Evolutionary conservation across 2,329 filamentous ascomycete species (phyloP).

Genomic region (Paradendryphiella salina): DNA sequence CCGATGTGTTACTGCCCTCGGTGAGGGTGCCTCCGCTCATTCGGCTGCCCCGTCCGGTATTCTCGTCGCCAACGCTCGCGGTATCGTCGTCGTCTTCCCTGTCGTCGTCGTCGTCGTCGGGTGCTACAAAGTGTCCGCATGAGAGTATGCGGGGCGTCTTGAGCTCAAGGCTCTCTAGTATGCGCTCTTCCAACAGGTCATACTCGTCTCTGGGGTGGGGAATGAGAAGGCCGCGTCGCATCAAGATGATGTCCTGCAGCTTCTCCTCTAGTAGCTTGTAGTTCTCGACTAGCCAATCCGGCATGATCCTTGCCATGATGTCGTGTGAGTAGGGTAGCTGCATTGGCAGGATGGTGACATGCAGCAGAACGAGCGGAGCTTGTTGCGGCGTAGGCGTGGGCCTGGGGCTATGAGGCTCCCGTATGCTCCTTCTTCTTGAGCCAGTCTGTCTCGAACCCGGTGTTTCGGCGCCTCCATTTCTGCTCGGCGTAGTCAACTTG

Average conservation of each 20-base stretch:
- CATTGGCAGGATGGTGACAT: conserved; percentile 74
- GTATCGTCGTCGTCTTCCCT: conserved; percentile 44
- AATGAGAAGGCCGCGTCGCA: conserved; percentile 73
- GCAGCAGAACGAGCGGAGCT: conserved; percentile 74
- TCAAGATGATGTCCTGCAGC: conserved; percentile 68
- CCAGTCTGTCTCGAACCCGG: conserved; percentile 36
- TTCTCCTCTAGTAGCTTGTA: conserved; percentile 71
- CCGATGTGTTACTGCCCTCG: conserved; percentile 30
- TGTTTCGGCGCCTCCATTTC: conserved; percentile 38
- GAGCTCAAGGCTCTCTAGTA: conserved; percentile 74
- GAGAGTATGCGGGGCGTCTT: conserved; percentile 70
- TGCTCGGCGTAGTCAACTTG: conserved; percentile 40
- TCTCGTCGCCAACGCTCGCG: conserved; percentile 41
- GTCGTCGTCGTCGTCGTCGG: conserved; percentile 42
- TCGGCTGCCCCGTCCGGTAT: conserved; percentile 41
- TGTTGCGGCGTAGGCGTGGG: conserved; percentile 48
- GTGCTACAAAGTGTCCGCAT: conserved; percentile 71
- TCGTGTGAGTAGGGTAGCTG: conserved; percentile 63
- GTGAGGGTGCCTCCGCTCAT: conserved; percentile 45
- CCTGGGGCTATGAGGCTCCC: conserved; percentile 35
- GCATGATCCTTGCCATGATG: conserved; percentile 55
- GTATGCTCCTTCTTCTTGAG: conserved; percentile 33
- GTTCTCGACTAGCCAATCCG: conserved; percentile 57
- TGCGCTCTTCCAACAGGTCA: conserved; percentile 75
- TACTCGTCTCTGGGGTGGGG: conserved; percentile 80